Conservation (phyloP, 202 grass and related monocot species). For the Musa balbisiana region DNA sequence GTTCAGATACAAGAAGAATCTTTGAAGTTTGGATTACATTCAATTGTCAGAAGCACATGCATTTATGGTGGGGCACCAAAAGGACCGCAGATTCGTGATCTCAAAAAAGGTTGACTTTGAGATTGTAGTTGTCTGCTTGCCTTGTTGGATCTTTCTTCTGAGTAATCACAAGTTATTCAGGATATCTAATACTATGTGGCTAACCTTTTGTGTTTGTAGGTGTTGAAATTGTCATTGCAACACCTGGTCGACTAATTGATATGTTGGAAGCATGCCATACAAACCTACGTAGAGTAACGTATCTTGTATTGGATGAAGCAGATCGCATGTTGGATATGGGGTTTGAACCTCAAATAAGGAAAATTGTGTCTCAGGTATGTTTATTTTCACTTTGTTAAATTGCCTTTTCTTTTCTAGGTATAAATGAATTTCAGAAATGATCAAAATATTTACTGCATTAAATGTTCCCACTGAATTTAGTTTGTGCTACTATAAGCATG, state of each 20-base stretch:
- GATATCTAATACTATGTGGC: not conserved
- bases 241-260: constrained; percentile 86
- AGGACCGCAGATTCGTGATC: constrained; percentile 85
- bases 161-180: not conserved
- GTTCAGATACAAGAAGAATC: constrained; percentile 94
- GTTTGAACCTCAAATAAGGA: constrained; percentile 92
- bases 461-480: too few species aligned
- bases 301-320: constrained; percentile 89
- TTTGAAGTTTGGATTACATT: constrained; percentile 73
- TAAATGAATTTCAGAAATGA: too few species aligned
- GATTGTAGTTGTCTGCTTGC: not conserved
- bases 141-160: not conserved
- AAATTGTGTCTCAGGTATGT: constrained; percentile 86
- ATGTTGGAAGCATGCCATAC: constrained; percentile 86
- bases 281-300: constrained; percentile 79
- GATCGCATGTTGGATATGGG: constrained; percentile 98
- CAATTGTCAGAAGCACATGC: constrained; percentile 67
- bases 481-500: too few species aligned
- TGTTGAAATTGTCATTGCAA: constrained; percentile 86
- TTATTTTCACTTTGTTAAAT: not conserved
- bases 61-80: constrained; percentile 86
- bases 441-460: too few species aligned
- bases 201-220: constrained; percentile 35
- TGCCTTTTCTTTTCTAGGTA: not conserved
- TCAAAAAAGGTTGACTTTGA: constrained; percentile 57